phyloP scores from a whole-genome alignment of 768 basidiomycete species.

The Boletus huronensis region DNA sequence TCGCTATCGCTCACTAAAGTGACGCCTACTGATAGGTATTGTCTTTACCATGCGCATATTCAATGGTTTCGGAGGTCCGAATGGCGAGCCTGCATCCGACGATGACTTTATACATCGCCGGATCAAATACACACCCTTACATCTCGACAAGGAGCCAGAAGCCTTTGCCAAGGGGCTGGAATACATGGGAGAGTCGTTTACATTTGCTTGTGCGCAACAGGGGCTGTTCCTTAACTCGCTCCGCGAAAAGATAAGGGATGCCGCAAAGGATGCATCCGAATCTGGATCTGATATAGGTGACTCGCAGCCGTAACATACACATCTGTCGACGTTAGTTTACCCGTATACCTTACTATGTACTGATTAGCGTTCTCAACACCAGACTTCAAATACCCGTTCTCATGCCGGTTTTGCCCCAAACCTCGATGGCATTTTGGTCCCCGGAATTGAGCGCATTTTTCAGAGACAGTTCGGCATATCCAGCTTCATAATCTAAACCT shows the following conservation, averaged over 20 bases:
- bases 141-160: conserved; percentile 57
- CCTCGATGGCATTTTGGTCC: conserved; percentile 42
- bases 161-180: conserved; percentile 57
- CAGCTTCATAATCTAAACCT: conserved; percentile 55
- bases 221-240: conserved; percentile 64
- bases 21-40: conserved; percentile 41
- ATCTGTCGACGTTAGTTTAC: conserved; percentile 4
- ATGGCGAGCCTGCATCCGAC: conserved; percentile 32
- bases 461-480: conserved; percentile 51
- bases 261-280: conserved; percentile 23
- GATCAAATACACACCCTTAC: conserved; percentile 56
- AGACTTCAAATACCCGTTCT: not conserved
- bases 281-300: conserved; percentile 21
- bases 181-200: conserved; percentile 62
- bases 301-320: conserved; percentile 1
- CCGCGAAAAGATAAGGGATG: conserved; percentile 46
- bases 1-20: conserved; percentile 2
- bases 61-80: conserved; percentile 33
- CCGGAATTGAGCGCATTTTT: conserved; percentile 36
- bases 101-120: conserved; percentile 33
- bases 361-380: not conserved
- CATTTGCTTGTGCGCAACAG: conserved; percentile 65
- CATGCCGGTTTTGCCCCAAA: conserved; percentile 58
- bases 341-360: conserved; percentile 15
- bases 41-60: conserved; percentile 56